phyloP scores from a whole-genome alignment of 305 asterid species.

The Fraxinus dipetala region DNA sequence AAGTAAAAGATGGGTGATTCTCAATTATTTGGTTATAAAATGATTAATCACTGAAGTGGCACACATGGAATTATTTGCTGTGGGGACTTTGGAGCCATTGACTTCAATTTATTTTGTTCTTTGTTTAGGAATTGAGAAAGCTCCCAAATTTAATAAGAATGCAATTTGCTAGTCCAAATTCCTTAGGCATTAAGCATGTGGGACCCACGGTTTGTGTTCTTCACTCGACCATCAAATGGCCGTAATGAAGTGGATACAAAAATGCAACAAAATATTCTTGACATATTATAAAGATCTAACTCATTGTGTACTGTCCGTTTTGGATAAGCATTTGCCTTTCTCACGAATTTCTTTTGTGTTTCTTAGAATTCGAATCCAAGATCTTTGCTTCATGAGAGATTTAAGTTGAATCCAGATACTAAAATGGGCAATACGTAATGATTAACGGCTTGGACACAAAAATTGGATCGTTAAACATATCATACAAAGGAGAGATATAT shows the following conservation, averaged over 20 bases:
- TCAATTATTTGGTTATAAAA: constrained; percentile 31
- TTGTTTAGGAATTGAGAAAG: constrained; percentile 24
- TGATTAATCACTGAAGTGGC: constrained; percentile 42
- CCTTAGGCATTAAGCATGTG: neutral
- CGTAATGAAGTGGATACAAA: neutral
- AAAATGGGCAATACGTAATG: neutral
- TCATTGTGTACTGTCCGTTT: neutral
- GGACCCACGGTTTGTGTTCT: neutral
- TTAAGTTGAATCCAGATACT: neutral
- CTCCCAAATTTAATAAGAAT: constrained; percentile 3
- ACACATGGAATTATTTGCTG: constrained; percentile 40
- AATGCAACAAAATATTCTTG: neutral
- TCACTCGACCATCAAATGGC: neutral
- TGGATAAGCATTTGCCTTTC: neutral
- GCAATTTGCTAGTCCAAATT: constrained; percentile 5
- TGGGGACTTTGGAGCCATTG: constrained; percentile 28
- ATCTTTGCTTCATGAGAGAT: neutral
- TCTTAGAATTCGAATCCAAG: neutral
- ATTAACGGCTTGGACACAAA: neutral
- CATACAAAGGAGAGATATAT: neutral
- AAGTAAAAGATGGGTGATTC: constrained; percentile 5
- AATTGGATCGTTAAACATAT: neutral
- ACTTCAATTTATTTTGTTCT: constrained; percentile 23
- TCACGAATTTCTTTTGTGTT: neutral
- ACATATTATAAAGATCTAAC: neutral